Base-by-base conservation (phyloP, 2,329 filamentous ascomycete genomes). In the Pseudopithomyces maydicus region DNA sequence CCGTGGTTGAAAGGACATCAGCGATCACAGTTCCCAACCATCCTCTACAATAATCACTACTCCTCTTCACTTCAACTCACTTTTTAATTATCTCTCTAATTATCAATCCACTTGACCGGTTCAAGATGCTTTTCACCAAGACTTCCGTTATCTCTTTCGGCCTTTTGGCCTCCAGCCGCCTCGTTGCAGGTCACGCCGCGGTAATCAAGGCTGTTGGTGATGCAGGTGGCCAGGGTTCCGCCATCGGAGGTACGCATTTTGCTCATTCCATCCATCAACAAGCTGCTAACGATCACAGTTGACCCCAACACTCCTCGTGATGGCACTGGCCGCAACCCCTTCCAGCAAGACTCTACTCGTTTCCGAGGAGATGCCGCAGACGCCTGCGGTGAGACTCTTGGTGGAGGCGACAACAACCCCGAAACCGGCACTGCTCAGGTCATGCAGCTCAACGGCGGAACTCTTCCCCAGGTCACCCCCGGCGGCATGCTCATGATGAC, bases 291-390 rank as follows among this genome's bases (percentile, higher is more conserved):
- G 39, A 36, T 20, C 17, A 52, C 53, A 71, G 71, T 89, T 59
- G 81, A 84, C 71, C 77, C 81, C 45, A 68, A 66, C 63, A 88
- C 85, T 49, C 85, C 86, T 39, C 85, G 86, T 58, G 85, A 87
- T 62, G 86, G 86, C 39, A 87, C 85, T 20, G 72, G 77, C 12
- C 81, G 86, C 58, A 76, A 81, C 48, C 86, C 86, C 44, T 88
- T 88, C 79, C 86, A 89, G 76, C 81, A 84, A 61, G 87, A 89
- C 63, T 80, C 81, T 49, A 89, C 86, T 51, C 84, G 85, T 54
- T 89, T 89, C 81, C 77, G 78, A 52, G 84, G 84, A 39, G 77
- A 75, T 38, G 73, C 80, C 14, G 82, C 80, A 12, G 79, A 81
- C 38, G 80, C 80, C 22, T 80, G 85, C 63, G 85, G 86, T 60